Evolutionary conservation across 768 basidiomycete species (phyloP).

Genomic region (Pseudohyphozyma bogoriensis): DNA sequence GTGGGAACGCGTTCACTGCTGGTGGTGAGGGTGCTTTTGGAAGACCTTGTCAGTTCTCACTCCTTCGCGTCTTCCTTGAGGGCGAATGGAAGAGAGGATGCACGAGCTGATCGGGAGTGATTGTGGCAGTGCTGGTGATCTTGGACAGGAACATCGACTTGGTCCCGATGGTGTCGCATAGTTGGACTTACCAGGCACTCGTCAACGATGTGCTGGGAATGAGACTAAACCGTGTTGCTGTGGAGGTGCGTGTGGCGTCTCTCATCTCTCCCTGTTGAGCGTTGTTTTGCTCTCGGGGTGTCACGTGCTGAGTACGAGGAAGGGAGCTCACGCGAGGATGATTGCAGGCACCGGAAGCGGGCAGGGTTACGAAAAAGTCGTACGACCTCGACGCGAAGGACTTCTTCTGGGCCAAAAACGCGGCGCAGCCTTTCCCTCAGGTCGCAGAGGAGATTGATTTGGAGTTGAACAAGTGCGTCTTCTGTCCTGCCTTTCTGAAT

Average conservation of each 20-base stretch:
- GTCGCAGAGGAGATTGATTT: constrained; percentile 94
- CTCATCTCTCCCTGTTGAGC: background rate
- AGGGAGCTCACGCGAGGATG: background rate
- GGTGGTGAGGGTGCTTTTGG: constrained; percentile 49
- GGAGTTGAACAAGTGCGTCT: constrained; percentile 70
- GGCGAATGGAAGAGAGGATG: too few species aligned
- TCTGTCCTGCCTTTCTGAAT: too few species aligned
- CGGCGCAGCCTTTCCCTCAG: constrained; percentile 91
- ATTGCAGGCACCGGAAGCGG: constrained; percentile 44
- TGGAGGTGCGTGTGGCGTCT: constrained; percentile 42
- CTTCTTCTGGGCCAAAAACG: constrained; percentile 98
- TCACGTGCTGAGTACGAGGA: background rate
- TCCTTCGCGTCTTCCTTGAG: background rate
- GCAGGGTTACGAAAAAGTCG: constrained; percentile 55
- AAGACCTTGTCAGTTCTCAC: constrained; percentile 29
- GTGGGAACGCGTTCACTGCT: constrained; percentile 27
- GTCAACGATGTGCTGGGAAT: constrained; percentile 96
- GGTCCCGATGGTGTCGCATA: constrained; percentile 84
- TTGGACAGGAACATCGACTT: constrained; percentile 91
- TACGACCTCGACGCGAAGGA: constrained; percentile 97
- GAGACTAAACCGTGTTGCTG: constrained; percentile 86
- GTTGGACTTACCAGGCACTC: constrained; percentile 98
- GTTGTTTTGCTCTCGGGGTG: too few species aligned
- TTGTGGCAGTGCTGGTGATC: constrained; percentile 66
- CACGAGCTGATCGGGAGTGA: too few species aligned